Percentiles rank a stretch among this genome's conserved stretches.
Evolutionary conservation across 805 yeast genomes (phyloP).

Genomic region (Clavispora santaluciae): DNA sequence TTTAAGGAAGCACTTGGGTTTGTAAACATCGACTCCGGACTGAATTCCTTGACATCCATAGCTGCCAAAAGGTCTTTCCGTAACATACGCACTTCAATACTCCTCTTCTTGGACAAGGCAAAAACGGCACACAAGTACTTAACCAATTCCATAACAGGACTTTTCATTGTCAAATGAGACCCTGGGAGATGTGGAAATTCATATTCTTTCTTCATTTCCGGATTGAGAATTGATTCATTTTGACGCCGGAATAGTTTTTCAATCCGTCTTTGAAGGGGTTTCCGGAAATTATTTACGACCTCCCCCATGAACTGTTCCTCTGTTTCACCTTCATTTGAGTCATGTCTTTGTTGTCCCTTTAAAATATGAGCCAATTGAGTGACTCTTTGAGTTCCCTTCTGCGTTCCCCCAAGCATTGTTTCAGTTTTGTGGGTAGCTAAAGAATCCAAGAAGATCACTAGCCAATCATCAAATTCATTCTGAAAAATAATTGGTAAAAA

Average conservation of each 20-base stretch:
- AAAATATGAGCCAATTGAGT: constrained; percentile 63
- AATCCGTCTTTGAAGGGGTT: constrained; percentile 62
- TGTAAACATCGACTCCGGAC: constrained; percentile 62
- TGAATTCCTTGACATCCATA: constrained; percentile 82
- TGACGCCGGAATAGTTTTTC: constrained; percentile 64
- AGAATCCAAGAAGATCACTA: constrained; percentile 67
- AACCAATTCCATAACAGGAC: constrained; percentile 77
- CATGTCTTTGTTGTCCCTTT: constrained; percentile 37
- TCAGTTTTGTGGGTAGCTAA: constrained; percentile 52
- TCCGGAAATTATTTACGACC: constrained; percentile 53
- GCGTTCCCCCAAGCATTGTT: constrained; percentile 32
- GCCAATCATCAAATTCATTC: constrained; percentile 86
- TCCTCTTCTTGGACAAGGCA: constrained; percentile 57
- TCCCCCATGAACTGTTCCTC: constrained; percentile 37
- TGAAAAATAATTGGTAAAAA: constrained; percentile 73
- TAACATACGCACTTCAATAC: constrained; percentile 67
- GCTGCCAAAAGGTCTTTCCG: constrained; percentile 68
- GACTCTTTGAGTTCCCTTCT: constrained; percentile 49
- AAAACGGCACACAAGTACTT: constrained; percentile 72
- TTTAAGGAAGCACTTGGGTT: constrained; percentile 72
- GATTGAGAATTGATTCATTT: constrained; percentile 64
- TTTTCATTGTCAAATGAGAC: constrained; percentile 49
- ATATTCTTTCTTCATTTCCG: constrained; percentile 60
- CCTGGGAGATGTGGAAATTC: constrained; percentile 78
- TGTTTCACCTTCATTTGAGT: constrained; percentile 29